phyloP scores from a whole-genome alignment of 1,139 yeast genomes.

The Saccharomyces hybrid region DNA sequence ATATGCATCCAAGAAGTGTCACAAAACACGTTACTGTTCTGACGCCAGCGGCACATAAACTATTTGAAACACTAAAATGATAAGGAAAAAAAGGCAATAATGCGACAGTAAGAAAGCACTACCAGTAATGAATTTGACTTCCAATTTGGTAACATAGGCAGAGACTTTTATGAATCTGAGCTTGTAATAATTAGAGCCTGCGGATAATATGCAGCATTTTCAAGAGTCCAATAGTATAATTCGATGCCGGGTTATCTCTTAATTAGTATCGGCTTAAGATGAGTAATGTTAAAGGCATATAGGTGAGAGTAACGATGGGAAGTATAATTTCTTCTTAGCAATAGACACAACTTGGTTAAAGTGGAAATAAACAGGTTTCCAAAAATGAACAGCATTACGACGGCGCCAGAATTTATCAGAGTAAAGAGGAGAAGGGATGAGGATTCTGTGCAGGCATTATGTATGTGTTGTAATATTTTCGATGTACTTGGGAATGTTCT shows the following conservation, averaged over 20 bases:
- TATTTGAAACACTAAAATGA: background rate
- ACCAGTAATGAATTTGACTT: too few relatives aligned
- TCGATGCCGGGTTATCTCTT: background rate
- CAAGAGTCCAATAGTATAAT: background rate
- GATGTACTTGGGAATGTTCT: slow-evolving; percentile 1
- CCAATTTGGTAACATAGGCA: too few relatives aligned
- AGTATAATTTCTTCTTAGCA: background rate
- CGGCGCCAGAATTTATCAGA: slow-evolving; percentile 53
- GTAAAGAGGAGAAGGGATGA: slow-evolving; percentile 80
- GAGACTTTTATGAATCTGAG: too few relatives aligned
- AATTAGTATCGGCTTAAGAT: background rate
- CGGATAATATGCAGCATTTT: background rate
- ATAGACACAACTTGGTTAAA: background rate
- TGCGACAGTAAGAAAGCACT: background rate
- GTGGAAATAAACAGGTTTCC: background rate
- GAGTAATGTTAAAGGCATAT: background rate
- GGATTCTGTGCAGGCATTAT: slow-evolving; percentile 78
- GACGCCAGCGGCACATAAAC: background rate
- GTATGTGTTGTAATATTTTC: slow-evolving; percentile 26
- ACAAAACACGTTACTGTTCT: background rate
- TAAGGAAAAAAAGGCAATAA: background rate
- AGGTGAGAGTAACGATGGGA: background rate
- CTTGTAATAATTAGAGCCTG: too few relatives aligned
- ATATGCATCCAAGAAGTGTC: background rate
- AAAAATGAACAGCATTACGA: slow-evolving; percentile 7